Conservation (phyloP, 805 yeast species). For the Hanseniaspora guilliermondii region DNA sequence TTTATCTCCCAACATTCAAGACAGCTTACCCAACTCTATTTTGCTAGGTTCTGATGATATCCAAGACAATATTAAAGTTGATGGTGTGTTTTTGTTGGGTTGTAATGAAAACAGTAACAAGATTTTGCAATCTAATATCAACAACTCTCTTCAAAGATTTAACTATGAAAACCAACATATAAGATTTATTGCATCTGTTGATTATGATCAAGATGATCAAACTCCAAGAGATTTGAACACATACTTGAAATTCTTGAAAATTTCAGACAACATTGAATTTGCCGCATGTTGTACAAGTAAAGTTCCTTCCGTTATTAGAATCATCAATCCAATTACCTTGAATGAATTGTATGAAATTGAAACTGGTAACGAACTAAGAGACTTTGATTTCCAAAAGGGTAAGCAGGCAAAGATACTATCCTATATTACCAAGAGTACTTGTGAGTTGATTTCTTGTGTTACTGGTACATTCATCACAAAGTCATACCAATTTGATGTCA, state of each 20-base stretch:
- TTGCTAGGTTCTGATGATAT: neutral
- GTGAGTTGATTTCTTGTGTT: slow-evolving; percentile 34
- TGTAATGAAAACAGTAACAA: slow-evolving; percentile 56
- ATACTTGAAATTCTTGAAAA: slow-evolving; percentile 45
- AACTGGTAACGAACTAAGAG: slow-evolving; percentile 47
- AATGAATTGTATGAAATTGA: slow-evolving; percentile 42
- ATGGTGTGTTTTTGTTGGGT: slow-evolving; percentile 49
- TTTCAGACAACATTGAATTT: slow-evolving; percentile 46
- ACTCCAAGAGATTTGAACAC: slow-evolving; percentile 36
- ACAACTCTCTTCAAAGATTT: slow-evolving; percentile 42
- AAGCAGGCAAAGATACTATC: slow-evolving; percentile 55
- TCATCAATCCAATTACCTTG: slow-evolving; percentile 46
- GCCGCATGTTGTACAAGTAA: slow-evolving; percentile 61
- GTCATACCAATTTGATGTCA: slow-evolving; percentile 26
- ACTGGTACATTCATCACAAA: slow-evolving; percentile 31
- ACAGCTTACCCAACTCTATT: neutral
- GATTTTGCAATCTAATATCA: slow-evolving; percentile 52
- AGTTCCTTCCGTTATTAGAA: slow-evolving; percentile 49
- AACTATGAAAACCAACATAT: slow-evolving; percentile 48
- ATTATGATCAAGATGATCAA: slow-evolving; percentile 30
- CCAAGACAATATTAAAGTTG: slow-evolving; percentile 20
- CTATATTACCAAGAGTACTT: slow-evolving; percentile 44
- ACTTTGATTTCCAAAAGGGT: slow-evolving; percentile 42
- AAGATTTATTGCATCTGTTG: slow-evolving; percentile 48
- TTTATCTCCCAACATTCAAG: neutral